A percentile compares a stretch with the other conserved stretches of the same genome.
phyloP scores from a whole-genome alignment of 495 filamentous ascomycete species.

The Acidiella bohemica region DNA sequence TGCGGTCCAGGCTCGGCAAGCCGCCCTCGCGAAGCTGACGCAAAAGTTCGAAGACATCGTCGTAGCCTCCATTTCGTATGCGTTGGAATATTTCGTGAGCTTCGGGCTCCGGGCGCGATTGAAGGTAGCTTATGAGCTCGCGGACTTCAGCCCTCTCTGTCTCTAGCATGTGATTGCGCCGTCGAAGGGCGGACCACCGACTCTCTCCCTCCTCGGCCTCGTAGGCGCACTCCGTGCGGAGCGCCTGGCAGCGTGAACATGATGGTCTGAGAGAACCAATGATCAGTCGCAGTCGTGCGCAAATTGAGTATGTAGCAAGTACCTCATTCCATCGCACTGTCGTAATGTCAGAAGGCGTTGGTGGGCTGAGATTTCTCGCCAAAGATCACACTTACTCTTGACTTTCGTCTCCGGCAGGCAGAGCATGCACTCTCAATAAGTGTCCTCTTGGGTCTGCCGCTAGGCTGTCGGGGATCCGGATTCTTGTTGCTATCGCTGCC shows the following conservation, averaged over 20 bases:
- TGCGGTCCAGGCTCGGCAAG: background rate
- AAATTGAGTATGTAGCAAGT: background rate
- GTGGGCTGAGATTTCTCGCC: too few species aligned
- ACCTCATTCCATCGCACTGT: slow-evolving; percentile 17
- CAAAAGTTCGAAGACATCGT: slow-evolving; percentile 5
- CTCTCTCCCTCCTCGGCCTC: slow-evolving; percentile 20
- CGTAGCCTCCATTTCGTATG: slow-evolving; percentile 6
- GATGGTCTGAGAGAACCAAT: slow-evolving; percentile 3
- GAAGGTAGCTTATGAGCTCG: slow-evolving; percentile 11
- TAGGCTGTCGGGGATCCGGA: background rate
- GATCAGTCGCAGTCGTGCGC: background rate
- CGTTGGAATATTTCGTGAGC: slow-evolving; percentile 13
- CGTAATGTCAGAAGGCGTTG: background rate
- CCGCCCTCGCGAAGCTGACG: slow-evolving; percentile 1
- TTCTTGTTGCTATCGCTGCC: background rate
- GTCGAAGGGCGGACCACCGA: slow-evolving; percentile 12
- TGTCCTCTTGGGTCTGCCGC: slow-evolving; percentile 9
- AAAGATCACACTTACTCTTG: slow-evolving; percentile 9
- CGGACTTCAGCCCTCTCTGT: slow-evolving; percentile 7
- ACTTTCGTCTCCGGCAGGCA: slow-evolving; percentile 15
- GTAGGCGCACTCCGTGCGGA: slow-evolving; percentile 11
- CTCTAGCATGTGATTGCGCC: slow-evolving; percentile 12
- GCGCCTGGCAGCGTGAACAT: slow-evolving; percentile 10
- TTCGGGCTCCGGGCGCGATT: slow-evolving; percentile 4
- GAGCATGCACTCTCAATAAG: slow-evolving; percentile 18